Base-by-base conservation (phyloP, 306 rosid species). In the Quercus mongolica region DNA sequence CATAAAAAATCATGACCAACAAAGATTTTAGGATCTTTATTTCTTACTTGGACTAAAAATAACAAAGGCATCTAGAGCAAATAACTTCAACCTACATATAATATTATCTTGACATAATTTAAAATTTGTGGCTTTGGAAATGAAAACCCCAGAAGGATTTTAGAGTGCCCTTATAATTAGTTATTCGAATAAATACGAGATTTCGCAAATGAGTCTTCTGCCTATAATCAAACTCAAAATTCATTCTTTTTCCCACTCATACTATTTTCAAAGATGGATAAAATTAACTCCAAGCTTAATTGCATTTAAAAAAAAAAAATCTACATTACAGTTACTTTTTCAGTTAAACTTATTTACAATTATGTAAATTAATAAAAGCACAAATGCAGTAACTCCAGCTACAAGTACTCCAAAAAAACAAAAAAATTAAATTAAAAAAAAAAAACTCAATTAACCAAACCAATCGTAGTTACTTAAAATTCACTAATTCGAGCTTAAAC, bases 1-100 rank as follows among this genome's bases (percentile, higher is more conserved):
- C 1, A 6, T 6, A 38, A 38, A 41, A 86, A 74, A 74, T 76
- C 65, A 78, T 33, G 33, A 86, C 74, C 70, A 83, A 57, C 13
- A 75, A 75, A 54, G 15, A 73, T 79, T 59, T 59, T 30, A 25
- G 3, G 59, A 35, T 71, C 59, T 73, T 21, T 62, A 38, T 38
- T 38, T 23, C 63, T 65, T 70, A 20, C 19, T 62, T 52, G 30
- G 68, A 49, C 72, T 21, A 56, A 8, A 64, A 56, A 83, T 23
- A 18, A 31, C 6, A 30, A 82, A 57, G 52, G 38, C 82, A 46
- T 21, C 74, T 70, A 55, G 19, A 35, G 54, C 21, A 61, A 26
- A 74, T 78, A 59, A 41, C 55, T 79, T 74, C 19, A 56, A 6
- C 15, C 23, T 1, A 64, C 30, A 15, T 17, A 28, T 8, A 20